phyloP scores from a whole-genome alignment of 306 rosid genomes.

The Castanea sativa region DNA sequence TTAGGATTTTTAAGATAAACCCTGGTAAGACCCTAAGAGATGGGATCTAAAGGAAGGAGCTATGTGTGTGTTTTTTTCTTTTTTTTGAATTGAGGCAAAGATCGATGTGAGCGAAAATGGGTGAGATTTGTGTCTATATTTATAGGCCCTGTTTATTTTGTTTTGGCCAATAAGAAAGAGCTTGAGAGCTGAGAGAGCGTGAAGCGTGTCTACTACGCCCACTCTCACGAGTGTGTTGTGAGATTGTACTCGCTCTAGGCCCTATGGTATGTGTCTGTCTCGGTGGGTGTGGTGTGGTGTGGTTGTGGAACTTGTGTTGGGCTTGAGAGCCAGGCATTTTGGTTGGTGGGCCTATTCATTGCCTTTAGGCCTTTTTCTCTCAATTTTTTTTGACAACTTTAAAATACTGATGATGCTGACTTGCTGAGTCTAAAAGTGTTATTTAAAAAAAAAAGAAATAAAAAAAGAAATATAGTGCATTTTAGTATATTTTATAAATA shows the following conservation, averaged over 20 bases:
- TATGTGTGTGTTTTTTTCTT: neutral
- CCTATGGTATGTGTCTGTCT: no score
- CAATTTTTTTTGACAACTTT: no score
- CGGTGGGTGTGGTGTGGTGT: no score
- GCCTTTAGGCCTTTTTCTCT: no score
- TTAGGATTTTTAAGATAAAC: neutral
- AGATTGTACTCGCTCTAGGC: neutral
- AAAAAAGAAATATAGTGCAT: no score
- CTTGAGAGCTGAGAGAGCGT: no score
- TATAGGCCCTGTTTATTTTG: constrained; percentile 27
- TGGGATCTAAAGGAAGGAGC: neutral
- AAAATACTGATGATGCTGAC: no score
- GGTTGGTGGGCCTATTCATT: no score
- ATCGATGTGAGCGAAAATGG: neutral
- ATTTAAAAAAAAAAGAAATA: no score
- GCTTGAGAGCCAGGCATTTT: neutral
- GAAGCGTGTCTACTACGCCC: neutral
- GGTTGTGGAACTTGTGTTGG: neutral
- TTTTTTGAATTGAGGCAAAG: neutral
- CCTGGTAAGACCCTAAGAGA: constrained; percentile 25
- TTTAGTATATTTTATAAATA: no score
- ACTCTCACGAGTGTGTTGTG: neutral
- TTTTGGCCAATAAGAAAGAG: constrained; percentile 5
- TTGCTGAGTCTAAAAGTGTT: no score
- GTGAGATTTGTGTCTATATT: neutral